A percentile compares a stretch with the other conserved stretches of the same genome.
phyloP scores from a whole-genome alignment of 495 filamentous ascomycete genomes.

The Neurospora sp. region DNA sequence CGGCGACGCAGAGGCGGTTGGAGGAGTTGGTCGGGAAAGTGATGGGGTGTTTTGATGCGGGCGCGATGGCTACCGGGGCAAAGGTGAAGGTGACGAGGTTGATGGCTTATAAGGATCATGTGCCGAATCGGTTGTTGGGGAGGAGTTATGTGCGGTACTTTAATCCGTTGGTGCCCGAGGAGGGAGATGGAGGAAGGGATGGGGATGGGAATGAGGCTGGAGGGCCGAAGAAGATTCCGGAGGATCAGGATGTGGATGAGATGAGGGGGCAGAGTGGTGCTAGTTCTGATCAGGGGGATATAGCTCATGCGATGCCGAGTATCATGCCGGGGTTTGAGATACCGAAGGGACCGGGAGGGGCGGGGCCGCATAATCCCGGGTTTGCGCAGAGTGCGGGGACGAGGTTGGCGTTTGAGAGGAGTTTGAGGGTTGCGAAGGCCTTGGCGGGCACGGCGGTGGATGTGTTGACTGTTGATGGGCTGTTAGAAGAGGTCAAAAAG shows the following conservation, averaged over 20 bases:
- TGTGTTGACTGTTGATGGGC: slow-evolving; percentile 34
- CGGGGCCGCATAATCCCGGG: slow-evolving; percentile 49
- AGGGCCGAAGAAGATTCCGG: slow-evolving; percentile 25
- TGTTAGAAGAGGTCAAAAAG: slow-evolving; percentile 33
- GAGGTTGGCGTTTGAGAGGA: slow-evolving; percentile 38
- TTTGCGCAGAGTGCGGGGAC: slow-evolving; percentile 51
- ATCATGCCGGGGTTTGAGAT: slow-evolving; percentile 51
- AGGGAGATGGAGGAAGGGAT: not conserved
- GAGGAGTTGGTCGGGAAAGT: slow-evolving; percentile 42
- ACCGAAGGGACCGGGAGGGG: slow-evolving; percentile 28
- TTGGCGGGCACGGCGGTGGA: slow-evolving; percentile 46
- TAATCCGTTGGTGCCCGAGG: slow-evolving; percentile 18
- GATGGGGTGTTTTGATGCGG: slow-evolving; percentile 49
- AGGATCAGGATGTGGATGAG: slow-evolving; percentile 36
- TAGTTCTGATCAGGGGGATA: slow-evolving; percentile 52
- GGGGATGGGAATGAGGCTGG: not conserved
- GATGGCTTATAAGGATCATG: slow-evolving; percentile 49
- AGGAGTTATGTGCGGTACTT: slow-evolving; percentile 43
- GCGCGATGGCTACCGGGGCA: slow-evolving; percentile 51
- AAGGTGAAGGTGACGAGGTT: slow-evolving; percentile 34
- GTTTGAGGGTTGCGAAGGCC: slow-evolving; percentile 45
- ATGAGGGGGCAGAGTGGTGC: slow-evolving; percentile 43
- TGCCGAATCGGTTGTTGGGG: slow-evolving; percentile 49
- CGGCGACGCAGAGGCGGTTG: slow-evolving; percentile 36
- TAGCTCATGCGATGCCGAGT: slow-evolving; percentile 55